A percentile compares a stretch with the other conserved stretches of the same genome.
Evolutionary conservation across 1,139 yeast genomes (phyloP).

Genomic region (Eremothecium gossypii): DNA sequence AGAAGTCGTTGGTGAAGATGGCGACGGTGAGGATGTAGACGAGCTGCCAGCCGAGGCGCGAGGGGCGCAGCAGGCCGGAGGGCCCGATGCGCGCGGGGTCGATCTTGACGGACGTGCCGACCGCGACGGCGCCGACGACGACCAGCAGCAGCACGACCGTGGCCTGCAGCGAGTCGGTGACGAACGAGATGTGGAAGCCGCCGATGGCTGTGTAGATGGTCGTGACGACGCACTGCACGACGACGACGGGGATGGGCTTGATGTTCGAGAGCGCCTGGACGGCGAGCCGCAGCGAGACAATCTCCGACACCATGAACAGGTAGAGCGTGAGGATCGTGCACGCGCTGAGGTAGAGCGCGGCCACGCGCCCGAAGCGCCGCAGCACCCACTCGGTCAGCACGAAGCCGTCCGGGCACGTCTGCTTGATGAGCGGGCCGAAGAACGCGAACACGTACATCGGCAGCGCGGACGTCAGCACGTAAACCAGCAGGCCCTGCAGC

Average conservation of each 20-base stretch:
- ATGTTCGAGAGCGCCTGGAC: constrained; percentile 71
- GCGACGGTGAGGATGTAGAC: constrained; percentile 79
- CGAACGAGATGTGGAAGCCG: constrained; percentile 81
- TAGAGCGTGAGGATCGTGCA: constrained; percentile 83
- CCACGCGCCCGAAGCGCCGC: constrained; percentile 61
- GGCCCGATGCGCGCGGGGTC: constrained; percentile 55
- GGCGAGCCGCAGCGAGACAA: constrained; percentile 70
- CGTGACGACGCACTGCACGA: constrained; percentile 81
- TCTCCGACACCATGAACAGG: constrained; percentile 80
- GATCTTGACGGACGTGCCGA: constrained; percentile 68
- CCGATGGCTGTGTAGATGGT: constrained; percentile 82
- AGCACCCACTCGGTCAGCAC: constrained; percentile 94
- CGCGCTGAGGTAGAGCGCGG: constrained; percentile 67
- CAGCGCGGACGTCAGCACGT: constrained; percentile 70
- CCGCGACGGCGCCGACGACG: constrained; percentile 66
- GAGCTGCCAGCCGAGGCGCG: constrained; percentile 80
- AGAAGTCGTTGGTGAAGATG: constrained; percentile 80
- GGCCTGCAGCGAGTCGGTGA: constrained; percentile 88
- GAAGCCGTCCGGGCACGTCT: constrained; percentile 80
- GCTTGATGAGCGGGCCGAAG: constrained; percentile 73
- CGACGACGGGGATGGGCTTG: constrained; percentile 70
- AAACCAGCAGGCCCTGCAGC: constrained; percentile 77
- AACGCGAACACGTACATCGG: constrained; percentile 78
- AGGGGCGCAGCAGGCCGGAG: constrained; percentile 55
- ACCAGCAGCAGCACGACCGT: constrained; percentile 55